These are phyloP conservation scores for Samsoniella hepiali DNA, from an alignment of 2,329 filamentous ascomycete genomes.

Conservation along the genomic window DNA sequence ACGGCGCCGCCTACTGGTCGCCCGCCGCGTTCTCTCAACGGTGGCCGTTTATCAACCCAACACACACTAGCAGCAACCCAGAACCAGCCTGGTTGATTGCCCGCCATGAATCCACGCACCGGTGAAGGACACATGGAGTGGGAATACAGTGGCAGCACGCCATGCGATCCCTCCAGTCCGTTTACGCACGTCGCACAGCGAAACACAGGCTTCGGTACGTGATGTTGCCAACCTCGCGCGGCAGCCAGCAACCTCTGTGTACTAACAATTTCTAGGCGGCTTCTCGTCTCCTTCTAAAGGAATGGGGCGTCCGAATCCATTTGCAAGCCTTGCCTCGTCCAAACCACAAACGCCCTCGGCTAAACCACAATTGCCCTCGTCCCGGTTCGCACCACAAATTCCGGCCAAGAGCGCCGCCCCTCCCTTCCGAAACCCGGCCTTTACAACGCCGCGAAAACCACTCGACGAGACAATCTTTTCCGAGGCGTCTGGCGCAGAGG, in stretches of 20 bases:
- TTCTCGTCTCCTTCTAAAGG: constrained; percentile 40
- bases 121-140: constrained; percentile 64
- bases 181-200: constrained; percentile 52
- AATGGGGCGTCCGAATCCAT: constrained; percentile 33
- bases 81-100: background rate
- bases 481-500: constrained; percentile 56
- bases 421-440: constrained; percentile 61
- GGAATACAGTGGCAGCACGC: constrained; percentile 58
- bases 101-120: constrained; percentile 51
- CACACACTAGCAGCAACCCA: background rate
- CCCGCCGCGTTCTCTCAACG: constrained; percentile 5
- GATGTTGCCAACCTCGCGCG: background rate
- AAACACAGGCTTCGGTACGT: constrained; percentile 42
- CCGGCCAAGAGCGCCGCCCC: constrained; percentile 43
- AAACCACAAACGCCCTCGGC: constrained; percentile 40
- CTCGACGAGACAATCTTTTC: constrained; percentile 52
- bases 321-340: constrained; percentile 36
- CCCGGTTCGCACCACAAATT: constrained; percentile 45
- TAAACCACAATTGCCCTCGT: constrained; percentile 41
- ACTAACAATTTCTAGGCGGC: constrained; percentile 21
- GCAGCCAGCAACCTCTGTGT: background rate
- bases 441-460: constrained; percentile 59
- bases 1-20: background rate
- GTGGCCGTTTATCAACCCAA: background rate
- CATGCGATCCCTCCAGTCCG: constrained; percentile 59